Conservation (phyloP, 768 basidiomycete species). For the Cystobasidiopsis lactophilus region DNA sequence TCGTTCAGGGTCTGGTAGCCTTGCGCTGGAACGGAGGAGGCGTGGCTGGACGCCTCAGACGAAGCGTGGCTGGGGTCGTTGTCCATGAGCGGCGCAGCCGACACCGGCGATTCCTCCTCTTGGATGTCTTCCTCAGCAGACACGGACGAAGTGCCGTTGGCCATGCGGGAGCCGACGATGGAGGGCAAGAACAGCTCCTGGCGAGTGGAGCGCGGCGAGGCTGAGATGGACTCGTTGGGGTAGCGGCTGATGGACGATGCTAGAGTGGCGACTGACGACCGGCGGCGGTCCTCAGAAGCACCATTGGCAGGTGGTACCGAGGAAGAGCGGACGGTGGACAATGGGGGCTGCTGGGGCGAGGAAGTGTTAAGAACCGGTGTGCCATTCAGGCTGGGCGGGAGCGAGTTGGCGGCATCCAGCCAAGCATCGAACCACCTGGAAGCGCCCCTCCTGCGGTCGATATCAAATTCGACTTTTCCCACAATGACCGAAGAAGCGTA, state of each 20-base stretch:
- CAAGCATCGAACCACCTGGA: conserved; percentile 17
- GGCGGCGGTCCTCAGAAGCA: neutral
- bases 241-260: neutral
- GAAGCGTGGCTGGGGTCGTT: no score
- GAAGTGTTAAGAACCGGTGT: neutral
- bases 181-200: neutral
- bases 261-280: neutral
- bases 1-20: no score
- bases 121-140: neutral
- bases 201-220: neutral
- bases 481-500: conserved; percentile 33
- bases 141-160: neutral
- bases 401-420: conserved; percentile 5
- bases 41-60: no score
- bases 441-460: conserved; percentile 44
- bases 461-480: conserved; percentile 86
- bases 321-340: neutral
- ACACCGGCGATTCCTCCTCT: neutral
- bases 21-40: no score
- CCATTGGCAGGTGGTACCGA: neutral
- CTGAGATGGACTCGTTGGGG: neutral
- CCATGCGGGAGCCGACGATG: neutral
- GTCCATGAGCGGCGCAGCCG: no score
- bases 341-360: neutral
- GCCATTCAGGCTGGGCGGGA: no score